Conservation (phyloP, 805 yeast species). For the Nakazawaea ernobii region DNA sequence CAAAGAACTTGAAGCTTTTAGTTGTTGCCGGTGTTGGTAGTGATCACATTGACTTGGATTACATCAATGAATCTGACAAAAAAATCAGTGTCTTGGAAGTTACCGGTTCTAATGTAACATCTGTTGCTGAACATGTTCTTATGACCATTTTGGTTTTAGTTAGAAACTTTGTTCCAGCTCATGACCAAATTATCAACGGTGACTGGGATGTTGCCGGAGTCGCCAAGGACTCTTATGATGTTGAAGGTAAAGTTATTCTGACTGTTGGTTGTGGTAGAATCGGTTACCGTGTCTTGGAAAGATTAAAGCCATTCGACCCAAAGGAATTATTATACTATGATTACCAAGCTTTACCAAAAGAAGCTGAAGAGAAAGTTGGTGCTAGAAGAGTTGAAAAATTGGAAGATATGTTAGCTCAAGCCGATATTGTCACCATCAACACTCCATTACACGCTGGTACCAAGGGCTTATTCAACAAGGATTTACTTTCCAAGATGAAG, state of each 20-base stretch:
- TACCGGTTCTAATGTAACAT: constrained; percentile 74
- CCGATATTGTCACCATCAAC: constrained; percentile 73
- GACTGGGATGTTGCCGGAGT: constrained; percentile 76
- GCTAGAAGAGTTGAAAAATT: constrained; percentile 53
- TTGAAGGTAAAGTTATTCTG: constrained; percentile 72
- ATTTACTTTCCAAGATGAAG: constrained; percentile 62
- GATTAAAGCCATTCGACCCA: constrained; percentile 68
- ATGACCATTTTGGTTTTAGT: constrained; percentile 69
- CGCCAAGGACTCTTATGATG: constrained; percentile 68
- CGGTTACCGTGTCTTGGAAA: constrained; percentile 69
- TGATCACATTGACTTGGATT: constrained; percentile 70
- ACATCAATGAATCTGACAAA: constrained; percentile 50
- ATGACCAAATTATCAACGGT: constrained; percentile 54
- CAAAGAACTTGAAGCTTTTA: constrained; percentile 63
- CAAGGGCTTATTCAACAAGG: constrained; percentile 60
- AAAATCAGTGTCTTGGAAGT: constrained; percentile 71
- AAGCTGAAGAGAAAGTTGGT: constrained; percentile 51
- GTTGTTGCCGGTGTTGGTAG: constrained; percentile 85
- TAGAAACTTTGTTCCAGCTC: constrained; percentile 76
- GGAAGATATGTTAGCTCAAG: constrained; percentile 59
- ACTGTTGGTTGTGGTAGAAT: constrained; percentile 82
- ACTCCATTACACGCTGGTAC: constrained; percentile 72
- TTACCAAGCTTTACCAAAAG: constrained; percentile 61
- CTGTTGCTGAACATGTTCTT: constrained; percentile 78
- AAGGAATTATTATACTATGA: constrained; percentile 70